Evolutionary conservation across 2,329 filamentous ascomycete genomes (phyloP).

Genomic region (Apiospora malaysiana): DNA sequence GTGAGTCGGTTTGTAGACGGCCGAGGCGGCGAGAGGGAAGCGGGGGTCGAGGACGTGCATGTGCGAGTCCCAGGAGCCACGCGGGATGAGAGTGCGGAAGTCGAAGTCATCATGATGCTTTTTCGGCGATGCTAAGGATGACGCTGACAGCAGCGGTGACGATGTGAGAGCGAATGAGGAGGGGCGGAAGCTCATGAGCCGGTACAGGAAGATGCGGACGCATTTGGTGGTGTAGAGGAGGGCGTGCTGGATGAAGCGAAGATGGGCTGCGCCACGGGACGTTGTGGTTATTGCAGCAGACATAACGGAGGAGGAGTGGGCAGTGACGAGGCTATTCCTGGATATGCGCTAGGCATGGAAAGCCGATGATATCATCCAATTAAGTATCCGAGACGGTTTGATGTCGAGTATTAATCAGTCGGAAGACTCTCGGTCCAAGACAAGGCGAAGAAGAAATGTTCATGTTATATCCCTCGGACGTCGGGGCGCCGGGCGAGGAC

Average conservation of each 20-base stretch:
- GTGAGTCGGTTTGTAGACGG: slow-evolving; percentile 56
- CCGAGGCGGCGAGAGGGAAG: slow-evolving; percentile 54
- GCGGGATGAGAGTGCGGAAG: slow-evolving; percentile 40
- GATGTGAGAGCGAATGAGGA: background rate
- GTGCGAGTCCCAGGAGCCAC: slow-evolving; percentile 63
- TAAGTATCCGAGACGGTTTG: too few relatives aligned
- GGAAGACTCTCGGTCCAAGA: background rate
- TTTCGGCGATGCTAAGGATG: background rate
- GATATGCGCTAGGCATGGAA: background rate
- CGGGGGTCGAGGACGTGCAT: slow-evolving; percentile 66
- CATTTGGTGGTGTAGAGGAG: slow-evolving; percentile 1
- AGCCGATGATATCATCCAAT: background rate
- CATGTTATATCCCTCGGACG: background rate
- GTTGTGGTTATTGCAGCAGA: background rate
- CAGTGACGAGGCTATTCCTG: background rate
- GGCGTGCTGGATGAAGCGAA: slow-evolving; percentile 8
- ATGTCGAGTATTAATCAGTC: background rate
- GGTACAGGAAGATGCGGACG: background rate
- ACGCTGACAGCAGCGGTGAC: background rate
- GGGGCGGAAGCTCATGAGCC: background rate
- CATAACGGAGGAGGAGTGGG: background rate
- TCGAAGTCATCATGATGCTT: background rate
- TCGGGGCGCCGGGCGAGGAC: background rate
- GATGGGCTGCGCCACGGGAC: background rate
- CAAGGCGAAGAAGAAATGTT: background rate